Percentiles rank a stretch among this genome's conserved stretches.
Evolutionary conservation across 2,329 filamentous ascomycete species (phyloP).

Genomic region (Magnaporthiopsis rhizophila): DNA sequence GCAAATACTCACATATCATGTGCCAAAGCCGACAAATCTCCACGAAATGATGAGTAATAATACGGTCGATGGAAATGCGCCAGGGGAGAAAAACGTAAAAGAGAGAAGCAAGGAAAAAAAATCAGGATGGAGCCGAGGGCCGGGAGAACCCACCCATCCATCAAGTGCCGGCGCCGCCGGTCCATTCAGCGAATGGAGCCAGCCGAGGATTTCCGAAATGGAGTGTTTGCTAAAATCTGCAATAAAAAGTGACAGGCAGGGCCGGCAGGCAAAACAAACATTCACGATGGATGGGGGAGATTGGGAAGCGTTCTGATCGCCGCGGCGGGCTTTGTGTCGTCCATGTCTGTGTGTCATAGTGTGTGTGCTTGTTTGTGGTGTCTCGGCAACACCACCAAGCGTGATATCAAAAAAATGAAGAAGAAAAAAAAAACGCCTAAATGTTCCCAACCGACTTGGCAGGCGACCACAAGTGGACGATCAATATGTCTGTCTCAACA

Average conservation of each 20-base stretch:
- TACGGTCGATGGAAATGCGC: neutral
- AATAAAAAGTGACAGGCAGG: neutral
- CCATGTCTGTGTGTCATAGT: neutral
- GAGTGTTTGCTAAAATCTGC: neutral
- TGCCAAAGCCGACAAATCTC: neutral
- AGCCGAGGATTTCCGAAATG: neutral
- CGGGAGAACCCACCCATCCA: neutral
- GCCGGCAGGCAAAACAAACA: too few relatives aligned
- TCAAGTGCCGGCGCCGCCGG: neutral
- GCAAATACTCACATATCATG: neutral
- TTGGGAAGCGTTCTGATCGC: neutral
- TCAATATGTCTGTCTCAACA: neutral
- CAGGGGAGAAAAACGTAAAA: too few relatives aligned
- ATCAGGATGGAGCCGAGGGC: slow-evolving; percentile 5
- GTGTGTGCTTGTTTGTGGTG: neutral
- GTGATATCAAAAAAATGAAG: neutral
- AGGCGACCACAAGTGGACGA: neutral
- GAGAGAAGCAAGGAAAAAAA: slow-evolving; percentile 6
- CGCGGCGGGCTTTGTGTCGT: neutral
- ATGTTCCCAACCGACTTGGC: neutral
- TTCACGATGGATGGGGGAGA: neutral
- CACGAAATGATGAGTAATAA: neutral
- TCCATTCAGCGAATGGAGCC: neutral
- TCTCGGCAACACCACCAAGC: too few relatives aligned
- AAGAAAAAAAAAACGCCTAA: neutral